A percentile compares a stretch with the other conserved stretches of the same genome.
phyloP scores from a whole-genome alignment of 306 rosid genomes.

The cucumber (Cucumis sativus) region DNA sequence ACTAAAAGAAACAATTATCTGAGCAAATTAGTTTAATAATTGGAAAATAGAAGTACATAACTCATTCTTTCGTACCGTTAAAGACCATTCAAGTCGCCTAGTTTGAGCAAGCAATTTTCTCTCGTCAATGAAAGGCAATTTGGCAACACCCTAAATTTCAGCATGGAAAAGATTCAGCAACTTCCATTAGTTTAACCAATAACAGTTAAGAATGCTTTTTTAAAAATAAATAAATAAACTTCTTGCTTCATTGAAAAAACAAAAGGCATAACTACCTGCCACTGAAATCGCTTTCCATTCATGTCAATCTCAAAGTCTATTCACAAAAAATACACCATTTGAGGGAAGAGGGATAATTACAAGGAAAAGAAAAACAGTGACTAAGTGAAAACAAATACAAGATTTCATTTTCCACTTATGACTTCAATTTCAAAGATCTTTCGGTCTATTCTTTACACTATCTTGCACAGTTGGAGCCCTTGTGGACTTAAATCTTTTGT shows the following conservation, averaged over 20 bases:
- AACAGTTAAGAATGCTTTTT: background rate
- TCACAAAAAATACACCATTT: background rate
- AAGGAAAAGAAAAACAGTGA: slow-evolving; percentile 7
- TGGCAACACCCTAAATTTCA: slow-evolving; percentile 73
- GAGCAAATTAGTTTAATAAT: background rate
- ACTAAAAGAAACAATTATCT: background rate
- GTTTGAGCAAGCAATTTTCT: slow-evolving; percentile 64
- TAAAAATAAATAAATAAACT: background rate
- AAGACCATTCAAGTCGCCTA: slow-evolving; percentile 68
- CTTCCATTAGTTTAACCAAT: slow-evolving; percentile 7
- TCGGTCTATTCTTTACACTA: too few relatives aligned
- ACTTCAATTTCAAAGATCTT: too few relatives aligned
- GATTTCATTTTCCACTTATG: too few relatives aligned
- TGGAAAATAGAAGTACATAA: background rate
- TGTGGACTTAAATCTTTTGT: too few relatives aligned
- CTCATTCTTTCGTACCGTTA: slow-evolving; percentile 48
- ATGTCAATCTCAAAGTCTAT: slow-evolving; percentile 94
- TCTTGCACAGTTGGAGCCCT: too few relatives aligned
- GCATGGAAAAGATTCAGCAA: slow-evolving; percentile 2
- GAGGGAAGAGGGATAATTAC: slow-evolving; percentile 1
- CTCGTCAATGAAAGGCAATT: slow-evolving; percentile 94
- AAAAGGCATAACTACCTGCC: slow-evolving; percentile 53
- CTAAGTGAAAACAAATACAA: background rate
- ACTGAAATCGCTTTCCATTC: slow-evolving; percentile 92
- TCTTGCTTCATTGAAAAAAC: background rate